Base-by-base conservation (phyloP, 2,329 filamentous ascomycete genomes). In the Colletotrichum lini region DNA sequence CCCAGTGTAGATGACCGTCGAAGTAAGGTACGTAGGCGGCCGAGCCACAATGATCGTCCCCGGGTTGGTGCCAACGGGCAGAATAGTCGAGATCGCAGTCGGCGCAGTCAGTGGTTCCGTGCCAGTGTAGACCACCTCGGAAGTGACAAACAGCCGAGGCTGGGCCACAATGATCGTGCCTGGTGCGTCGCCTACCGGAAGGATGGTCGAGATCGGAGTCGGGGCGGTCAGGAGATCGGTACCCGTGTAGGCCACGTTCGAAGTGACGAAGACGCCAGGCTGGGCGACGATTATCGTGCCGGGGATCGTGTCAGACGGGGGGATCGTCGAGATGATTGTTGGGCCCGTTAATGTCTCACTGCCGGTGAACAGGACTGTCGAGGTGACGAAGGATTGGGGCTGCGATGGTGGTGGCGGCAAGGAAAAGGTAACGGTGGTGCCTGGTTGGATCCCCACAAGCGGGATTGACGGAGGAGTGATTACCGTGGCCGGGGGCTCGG, bases 221-320 rank as follows among this genome's bases (percentile, higher is more conserved):
- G 58, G 45, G 2, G 42, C 40, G 3, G 65, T 67, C 35, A 56
- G 23, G 6, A 57, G 52, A 6, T 30, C 54, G 3, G 13, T 50
- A 1, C 65, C 70, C 0, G 65, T 70, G 21, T 60, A 45, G 54
- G 58, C 65, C 2, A 50, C 64, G 12, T 60, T 58, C 8, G 73
- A 61, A 4, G 70, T 74, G 13, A 69, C 60, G 50, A 58, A 74
- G 2, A 38, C 61, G 15, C 16, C 62, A 4, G 72, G 65, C 16
- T 47, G 45, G 3, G 65, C 57, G 4, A 72, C 21, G 23, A 73
- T 65, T 0, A 68, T 58, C 0, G 72, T 72, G 3, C 73, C 71
- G 4, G 73, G 67, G 4, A 6, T 15, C 9, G 73, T 66, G 2
- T 49, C 65, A 2, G 18, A 45, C 23, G 65, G 62, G 2, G 30